Conservation (phyloP, 1,284 basidiomycete species). For the Microbotryomycetes sp. region DNA sequence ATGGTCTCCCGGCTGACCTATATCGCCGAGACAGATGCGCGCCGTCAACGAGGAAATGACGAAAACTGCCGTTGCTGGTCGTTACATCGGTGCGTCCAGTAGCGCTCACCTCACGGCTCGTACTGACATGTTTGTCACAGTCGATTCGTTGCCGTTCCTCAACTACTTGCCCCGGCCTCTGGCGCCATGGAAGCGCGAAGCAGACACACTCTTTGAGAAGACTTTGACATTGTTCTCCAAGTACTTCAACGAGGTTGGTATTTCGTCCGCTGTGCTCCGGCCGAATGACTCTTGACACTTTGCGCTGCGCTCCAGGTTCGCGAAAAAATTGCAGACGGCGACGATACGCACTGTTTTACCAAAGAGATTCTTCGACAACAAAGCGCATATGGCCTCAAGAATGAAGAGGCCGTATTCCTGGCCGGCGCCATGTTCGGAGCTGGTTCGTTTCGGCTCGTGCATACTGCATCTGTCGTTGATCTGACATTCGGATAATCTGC, state of each 20-base stretch:
- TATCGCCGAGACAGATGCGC: constrained; percentile 28
- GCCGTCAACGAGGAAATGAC: constrained; percentile 33
- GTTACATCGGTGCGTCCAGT: constrained; percentile 26
- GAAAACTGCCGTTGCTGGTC: constrained; percentile 35
- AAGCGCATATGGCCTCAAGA: constrained; percentile 29
- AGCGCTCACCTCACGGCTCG: no score
- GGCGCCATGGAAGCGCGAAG: constrained; percentile 35
- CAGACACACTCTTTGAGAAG: constrained; percentile 16
- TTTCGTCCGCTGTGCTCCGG: neutral
- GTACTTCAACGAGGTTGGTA: constrained; percentile 27
- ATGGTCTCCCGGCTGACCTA: no score
- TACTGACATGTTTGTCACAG: neutral
- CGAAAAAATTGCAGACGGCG: constrained; percentile 13
- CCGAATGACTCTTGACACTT: no score
- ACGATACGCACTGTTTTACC: constrained; percentile 35
- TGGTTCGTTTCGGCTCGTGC: neutral
- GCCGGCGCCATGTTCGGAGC: constrained; percentile 35
- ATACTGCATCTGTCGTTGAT: neutral
- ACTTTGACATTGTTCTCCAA: constrained; percentile 34
- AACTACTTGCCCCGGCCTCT: constrained; percentile 32
- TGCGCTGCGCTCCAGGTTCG: constrained; percentile 3
- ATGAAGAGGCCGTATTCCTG: constrained; percentile 36
- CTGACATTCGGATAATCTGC: neutral
- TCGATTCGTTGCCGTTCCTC: constrained; percentile 36
- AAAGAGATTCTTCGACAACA: constrained; percentile 33